phyloP scores from a whole-genome alignment of 176 grass and related monocot species.

The Melocanna baccifera region DNA sequence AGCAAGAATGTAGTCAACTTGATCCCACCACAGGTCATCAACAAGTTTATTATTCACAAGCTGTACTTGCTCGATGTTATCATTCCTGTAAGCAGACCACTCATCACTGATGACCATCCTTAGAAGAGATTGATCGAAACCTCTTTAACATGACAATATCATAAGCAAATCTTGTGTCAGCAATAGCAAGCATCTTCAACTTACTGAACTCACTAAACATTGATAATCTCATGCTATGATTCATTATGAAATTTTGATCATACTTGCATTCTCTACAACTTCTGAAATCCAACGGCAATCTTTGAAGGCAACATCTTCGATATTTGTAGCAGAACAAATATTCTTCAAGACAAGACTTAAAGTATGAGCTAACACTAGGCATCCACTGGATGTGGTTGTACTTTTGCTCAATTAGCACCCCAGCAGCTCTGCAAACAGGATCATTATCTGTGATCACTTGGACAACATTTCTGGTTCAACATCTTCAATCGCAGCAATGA shows the following conservation, averaged over 20 bases:
- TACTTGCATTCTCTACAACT: background rate
- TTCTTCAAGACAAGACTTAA: conserved; percentile 10
- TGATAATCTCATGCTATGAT: background rate
- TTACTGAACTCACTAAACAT: background rate
- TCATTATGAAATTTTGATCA: conserved; percentile 9
- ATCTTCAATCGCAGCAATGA: too few relatives aligned
- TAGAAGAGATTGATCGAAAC: background rate
- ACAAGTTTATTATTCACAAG: background rate
- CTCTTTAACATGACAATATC: conserved; percentile 18
- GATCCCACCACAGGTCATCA: conserved; percentile 11
- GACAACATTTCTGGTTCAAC: too few relatives aligned
- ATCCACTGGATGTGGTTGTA: background rate
- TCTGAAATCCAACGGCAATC: background rate
- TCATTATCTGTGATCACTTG: conserved; percentile 8
- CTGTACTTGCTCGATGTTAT: background rate
- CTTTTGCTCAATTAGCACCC: background rate
- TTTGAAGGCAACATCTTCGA: background rate
- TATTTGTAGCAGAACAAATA: background rate
- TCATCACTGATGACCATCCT: background rate
- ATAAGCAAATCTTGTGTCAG: background rate
- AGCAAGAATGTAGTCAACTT: conserved; percentile 13
- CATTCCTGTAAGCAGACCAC: background rate
- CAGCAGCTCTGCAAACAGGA: background rate
- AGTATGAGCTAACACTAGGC: background rate
- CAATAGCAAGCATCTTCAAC: background rate